phyloP scores from a whole-genome alignment of 2,329 filamentous ascomycete genomes.

The Dactylellina haptotyla region DNA sequence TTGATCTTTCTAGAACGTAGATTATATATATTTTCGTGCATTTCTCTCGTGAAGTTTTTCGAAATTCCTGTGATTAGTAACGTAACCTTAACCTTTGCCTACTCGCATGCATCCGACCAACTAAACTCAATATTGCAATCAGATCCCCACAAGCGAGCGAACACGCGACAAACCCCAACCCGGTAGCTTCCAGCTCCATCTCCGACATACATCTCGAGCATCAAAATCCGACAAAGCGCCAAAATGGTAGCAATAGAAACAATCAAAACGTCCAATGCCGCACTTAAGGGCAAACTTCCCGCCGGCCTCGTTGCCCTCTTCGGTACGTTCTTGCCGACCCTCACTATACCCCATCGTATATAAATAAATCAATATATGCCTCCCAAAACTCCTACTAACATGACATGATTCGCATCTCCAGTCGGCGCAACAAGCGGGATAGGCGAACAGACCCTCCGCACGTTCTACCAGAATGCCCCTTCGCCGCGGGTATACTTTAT shows the following conservation, averaged over 20 bases:
- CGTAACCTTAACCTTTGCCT: too few relatives aligned
- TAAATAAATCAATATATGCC: too few relatives aligned
- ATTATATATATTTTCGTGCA: too few relatives aligned
- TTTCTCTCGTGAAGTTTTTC: too few relatives aligned
- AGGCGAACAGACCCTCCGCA: constrained; percentile 65
- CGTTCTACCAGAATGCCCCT: constrained; percentile 62
- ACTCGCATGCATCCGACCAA: neutral
- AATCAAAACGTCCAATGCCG: constrained; percentile 43
- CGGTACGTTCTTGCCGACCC: constrained; percentile 59
- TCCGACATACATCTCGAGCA: neutral
- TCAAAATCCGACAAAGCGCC: neutral
- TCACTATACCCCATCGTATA: constrained; percentile 40
- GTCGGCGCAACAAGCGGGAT: constrained; percentile 69
- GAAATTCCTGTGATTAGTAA: too few relatives aligned
- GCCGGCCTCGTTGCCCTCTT: constrained; percentile 62
- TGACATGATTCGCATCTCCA: constrained; percentile 1
- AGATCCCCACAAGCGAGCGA: neutral
- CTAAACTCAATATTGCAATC: neutral
- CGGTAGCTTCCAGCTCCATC: neutral
- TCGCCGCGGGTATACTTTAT: constrained; percentile 67
- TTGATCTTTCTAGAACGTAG: too few relatives aligned
- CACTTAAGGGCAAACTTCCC: constrained; percentile 59
- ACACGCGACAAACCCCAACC: neutral
- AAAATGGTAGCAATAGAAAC: constrained; percentile 43
- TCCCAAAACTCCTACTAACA: neutral